phyloP scores from a whole-genome alignment of 768 basidiomycete species.

The Naganishia kalamii region DNA sequence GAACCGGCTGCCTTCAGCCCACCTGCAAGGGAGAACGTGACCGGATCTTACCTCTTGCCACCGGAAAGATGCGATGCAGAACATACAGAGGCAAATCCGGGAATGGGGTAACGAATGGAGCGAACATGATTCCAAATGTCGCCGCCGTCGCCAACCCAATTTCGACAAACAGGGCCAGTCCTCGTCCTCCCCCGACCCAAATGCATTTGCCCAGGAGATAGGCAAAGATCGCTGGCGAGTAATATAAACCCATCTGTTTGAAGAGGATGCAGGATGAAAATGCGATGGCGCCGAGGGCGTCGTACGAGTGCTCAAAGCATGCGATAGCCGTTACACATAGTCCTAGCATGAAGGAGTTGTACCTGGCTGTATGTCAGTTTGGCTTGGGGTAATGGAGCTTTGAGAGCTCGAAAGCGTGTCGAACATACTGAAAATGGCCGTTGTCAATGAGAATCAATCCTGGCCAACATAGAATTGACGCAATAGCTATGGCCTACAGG shows the following conservation, averaged over 20 bases:
- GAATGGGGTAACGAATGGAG: conserved; percentile 61
- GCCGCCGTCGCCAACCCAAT: conserved; percentile 59
- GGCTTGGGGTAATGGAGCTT: neutral
- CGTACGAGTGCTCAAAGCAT: conserved; percentile 62
- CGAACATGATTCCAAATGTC: conserved; percentile 65
- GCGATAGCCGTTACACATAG: conserved; percentile 51
- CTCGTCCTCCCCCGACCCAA: conserved; percentile 59
- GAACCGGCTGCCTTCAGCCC: neutral
- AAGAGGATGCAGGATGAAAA: conserved; percentile 83
- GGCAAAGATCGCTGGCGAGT: conserved; percentile 82
- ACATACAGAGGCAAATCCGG: conserved; percentile 57
- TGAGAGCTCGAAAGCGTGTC: neutral
- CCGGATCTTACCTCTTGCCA: conserved; percentile 67
- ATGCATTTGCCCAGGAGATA: conserved; percentile 86
- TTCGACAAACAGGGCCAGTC: conserved; percentile 70
- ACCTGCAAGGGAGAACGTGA: too few species aligned
- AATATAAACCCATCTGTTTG: conserved; percentile 96
- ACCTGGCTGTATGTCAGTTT: conserved; percentile 38
- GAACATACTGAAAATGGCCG: conserved; percentile 72
- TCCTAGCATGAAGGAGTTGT: conserved; percentile 91
- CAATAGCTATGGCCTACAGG: conserved; percentile 58
- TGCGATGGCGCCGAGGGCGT: conserved; percentile 66
- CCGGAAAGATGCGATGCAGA: conserved; percentile 79
- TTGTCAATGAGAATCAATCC: conserved; percentile 77
- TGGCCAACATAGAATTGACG: conserved; percentile 74